A percentile compares a stretch with the other conserved stretches of the same genome.
These are phyloP conservation scores for Picochlorum sp. DNA, from an alignment of 139 green algal genomes.

Conservation along the genomic window DNA sequence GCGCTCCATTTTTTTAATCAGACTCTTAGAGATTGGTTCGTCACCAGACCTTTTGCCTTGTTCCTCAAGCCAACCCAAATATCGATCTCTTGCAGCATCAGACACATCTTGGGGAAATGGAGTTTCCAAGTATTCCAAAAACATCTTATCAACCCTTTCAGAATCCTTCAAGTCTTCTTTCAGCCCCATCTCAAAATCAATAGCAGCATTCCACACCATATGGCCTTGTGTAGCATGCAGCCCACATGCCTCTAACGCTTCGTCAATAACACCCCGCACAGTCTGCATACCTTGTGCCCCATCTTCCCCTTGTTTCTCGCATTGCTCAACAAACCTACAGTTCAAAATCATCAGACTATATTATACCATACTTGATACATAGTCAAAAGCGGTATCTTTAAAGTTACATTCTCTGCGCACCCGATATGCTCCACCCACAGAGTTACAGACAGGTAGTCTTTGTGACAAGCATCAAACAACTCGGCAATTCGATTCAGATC, in stretches of 20 bases:
- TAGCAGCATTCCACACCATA: constrained; percentile 44
- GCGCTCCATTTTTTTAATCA: not conserved
- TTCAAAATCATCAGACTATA: not conserved
- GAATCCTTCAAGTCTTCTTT: constrained; percentile 17
- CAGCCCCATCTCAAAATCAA: constrained; percentile 8
- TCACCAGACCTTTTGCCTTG: not conserved
- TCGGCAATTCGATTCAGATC: constrained; percentile 23
- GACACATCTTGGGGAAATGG: constrained; percentile 25
- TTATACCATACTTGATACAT: not conserved
- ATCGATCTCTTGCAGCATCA: constrained; percentile 33
- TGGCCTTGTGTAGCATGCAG: constrained; percentile 41
- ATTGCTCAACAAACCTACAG: too few relatives aligned
- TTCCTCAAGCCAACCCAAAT: constrained; percentile 35
- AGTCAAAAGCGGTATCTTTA: not conserved
- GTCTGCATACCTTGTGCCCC: not conserved
- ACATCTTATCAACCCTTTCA: constrained; percentile 50
- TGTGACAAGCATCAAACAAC: constrained; percentile 36
- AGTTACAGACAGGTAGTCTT: constrained; percentile 65
- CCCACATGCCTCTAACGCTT: constrained; percentile 46
- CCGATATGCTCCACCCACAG: constrained; percentile 60
- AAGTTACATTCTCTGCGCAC: constrained; percentile 1
- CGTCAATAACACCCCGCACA: constrained; percentile 45
- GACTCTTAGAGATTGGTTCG: not conserved
- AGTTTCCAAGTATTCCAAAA: constrained; percentile 46
- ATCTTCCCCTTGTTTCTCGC: too few relatives aligned